Evolutionary conservation across 2,329 filamentous ascomycete species (phyloP).

Genomic region (Fusarium pseudocircinatum): DNA sequence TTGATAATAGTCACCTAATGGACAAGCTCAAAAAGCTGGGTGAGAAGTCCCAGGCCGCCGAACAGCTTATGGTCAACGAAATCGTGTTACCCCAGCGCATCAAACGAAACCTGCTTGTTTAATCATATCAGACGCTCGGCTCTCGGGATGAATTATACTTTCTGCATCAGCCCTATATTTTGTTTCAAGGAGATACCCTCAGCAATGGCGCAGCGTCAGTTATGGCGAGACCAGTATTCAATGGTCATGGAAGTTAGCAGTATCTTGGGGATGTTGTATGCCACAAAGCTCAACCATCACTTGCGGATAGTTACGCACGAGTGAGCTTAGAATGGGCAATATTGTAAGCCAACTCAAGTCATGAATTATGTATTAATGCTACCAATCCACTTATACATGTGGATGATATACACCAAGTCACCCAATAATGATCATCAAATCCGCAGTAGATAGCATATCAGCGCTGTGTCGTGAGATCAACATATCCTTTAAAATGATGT

Average conservation of each 20-base stretch:
- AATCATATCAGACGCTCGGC: neutral
- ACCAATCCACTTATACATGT: neutral
- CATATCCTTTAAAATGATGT: neutral
- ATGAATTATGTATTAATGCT: slow-evolving; percentile 15
- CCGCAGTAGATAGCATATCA: neutral
- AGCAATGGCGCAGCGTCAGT: slow-evolving; percentile 22
- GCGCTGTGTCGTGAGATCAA: neutral
- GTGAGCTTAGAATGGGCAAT: neutral
- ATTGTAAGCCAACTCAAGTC: neutral
- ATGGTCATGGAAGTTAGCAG: neutral
- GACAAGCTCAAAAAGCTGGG: slow-evolving; percentile 62
- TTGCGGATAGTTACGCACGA: neutral
- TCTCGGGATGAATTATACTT: neutral
- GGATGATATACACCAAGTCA: neutral
- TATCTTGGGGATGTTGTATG: neutral
- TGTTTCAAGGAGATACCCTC: slow-evolving; percentile 29
- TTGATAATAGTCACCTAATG: slow-evolving; percentile 59
- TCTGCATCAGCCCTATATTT: slow-evolving; percentile 5
- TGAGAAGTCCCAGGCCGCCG: slow-evolving; percentile 48
- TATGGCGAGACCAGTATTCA: neutral
- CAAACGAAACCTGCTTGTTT: slow-evolving; percentile 51
- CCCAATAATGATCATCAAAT: neutral
- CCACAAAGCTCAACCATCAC: neutral
- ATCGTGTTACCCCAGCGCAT: slow-evolving; percentile 54
- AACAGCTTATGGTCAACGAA: slow-evolving; percentile 48